Percentiles rank a stretch among this genome's conserved stretches.
Evolutionary conservation across 768 basidiomycete genomes (phyloP).

Genomic region (Tricholoma furcatifolium): DNA sequence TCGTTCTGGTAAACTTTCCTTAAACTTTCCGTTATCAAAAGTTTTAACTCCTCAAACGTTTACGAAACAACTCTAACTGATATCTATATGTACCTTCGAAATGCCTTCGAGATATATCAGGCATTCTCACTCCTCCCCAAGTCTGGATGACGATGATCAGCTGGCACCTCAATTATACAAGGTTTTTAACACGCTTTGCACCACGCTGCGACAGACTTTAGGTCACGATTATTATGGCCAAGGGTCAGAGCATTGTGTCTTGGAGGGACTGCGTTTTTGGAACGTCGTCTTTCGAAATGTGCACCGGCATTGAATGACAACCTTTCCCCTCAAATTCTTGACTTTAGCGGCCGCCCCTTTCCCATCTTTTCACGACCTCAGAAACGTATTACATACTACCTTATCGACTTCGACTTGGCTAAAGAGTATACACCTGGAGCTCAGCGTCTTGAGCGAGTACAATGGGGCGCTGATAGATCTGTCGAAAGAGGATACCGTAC

Average conservation of each 20-base stretch:
- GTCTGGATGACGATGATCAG: background rate
- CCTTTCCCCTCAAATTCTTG: background rate
- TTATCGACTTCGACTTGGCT: too few species aligned
- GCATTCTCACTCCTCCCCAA: slow-evolving; percentile 9
- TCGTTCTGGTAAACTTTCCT: too few species aligned
- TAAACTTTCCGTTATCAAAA: too few species aligned
- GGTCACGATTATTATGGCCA: background rate
- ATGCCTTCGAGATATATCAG: slow-evolving; percentile 16
- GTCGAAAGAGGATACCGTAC: background rate
- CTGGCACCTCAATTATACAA: slow-evolving; percentile 7
- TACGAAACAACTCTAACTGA: too few species aligned
- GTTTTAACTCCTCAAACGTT: too few species aligned
- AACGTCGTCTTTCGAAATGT: slow-evolving; percentile 4
- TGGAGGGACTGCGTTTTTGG: slow-evolving; percentile 6
- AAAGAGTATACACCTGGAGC: too few species aligned
- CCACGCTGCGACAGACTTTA: background rate
- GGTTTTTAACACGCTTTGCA: slow-evolving; percentile 3
- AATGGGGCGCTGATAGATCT: too few species aligned
- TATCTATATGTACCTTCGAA: background rate
- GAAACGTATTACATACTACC: too few species aligned
- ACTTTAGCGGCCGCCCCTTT: too few species aligned
- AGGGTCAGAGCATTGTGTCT: background rate
- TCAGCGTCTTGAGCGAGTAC: too few species aligned
- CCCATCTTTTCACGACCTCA: too few species aligned
- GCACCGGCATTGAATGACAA: background rate